Evolutionary conservation across 2,329 filamentous ascomycete species (phyloP), one percentile per base, ranked within the genome.

Genomic region (Colletotrichum sansevieriae): DNA sequence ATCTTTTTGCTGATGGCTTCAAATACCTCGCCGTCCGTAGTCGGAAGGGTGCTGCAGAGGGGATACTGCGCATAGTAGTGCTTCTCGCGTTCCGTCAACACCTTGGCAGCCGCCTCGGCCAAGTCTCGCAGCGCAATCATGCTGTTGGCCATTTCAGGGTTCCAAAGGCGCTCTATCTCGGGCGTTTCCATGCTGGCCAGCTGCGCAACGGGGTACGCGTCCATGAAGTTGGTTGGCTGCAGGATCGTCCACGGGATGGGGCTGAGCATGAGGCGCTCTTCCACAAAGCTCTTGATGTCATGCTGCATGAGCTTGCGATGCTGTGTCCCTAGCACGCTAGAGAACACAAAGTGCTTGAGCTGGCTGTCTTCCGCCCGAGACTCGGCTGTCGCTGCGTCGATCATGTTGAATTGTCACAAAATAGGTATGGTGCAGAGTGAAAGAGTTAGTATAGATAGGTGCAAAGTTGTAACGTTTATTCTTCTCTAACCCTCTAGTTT

Each of bases 241-340:
- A 63, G 29, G 18, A 63, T 63, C 4, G 29, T 63, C 60, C 49
- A 56, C 5, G 37, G 22, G 20, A 56, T 29, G 3, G 49, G 49
- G 18, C 49, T 63, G 2, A 63, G 60, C 49, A 63, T 60, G 37
- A 63, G 1, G 2, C 39, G 60, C 18, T 63, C 49, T 18, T 63
- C 60, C 9, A 47, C 60, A n/a, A 18, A 46, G 25, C 60, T 56
- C 41, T 63, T 60, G 3, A 39, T 18, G 18, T 63, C 49, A 9
- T 63, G 49, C 49, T 63, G 60, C 60, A 55, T 63, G n/a, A 56
- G 49, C 13, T 63, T 63, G 11, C 60, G 49, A 9, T 63, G 60
- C 20, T 63, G 60, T 0, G 60, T 63, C 18, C 60, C 25, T 25
- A 63, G 33, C 4, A 39, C 39, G 13, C 39, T 47, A 5, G 60